These are phyloP conservation scores for Phytophthora capsici DNA, from an alignment of 352 stramenopile species.

Conservation along the genomic window DNA sequence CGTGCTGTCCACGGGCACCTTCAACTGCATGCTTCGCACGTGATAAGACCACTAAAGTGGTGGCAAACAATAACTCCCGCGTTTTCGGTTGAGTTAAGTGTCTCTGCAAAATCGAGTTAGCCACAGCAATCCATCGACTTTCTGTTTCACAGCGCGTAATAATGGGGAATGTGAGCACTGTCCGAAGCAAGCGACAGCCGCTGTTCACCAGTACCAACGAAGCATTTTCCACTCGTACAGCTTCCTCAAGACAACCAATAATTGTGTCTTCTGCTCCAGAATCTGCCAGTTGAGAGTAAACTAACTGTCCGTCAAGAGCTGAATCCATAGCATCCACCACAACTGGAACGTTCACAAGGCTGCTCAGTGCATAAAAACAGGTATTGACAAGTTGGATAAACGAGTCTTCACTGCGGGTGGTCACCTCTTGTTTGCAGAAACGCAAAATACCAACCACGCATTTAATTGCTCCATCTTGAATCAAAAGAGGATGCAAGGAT, in stretches of 20 bases:
- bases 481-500: constrained; percentile 8
- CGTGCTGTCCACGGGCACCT: constrained; percentile 8
- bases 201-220: constrained; percentile 9
- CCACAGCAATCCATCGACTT: constrained; percentile 31
- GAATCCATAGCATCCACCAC: constrained; percentile 1
- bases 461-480: constrained; percentile 17
- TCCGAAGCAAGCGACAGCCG: constrained; percentile 27
- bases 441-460: constrained; percentile 33
- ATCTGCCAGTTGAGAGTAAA: constrained; percentile 19
- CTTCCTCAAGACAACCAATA: constrained; percentile 30
- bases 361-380: constrained; percentile 38
- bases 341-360: constrained; percentile 21
- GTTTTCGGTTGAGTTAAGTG: constrained; percentile 11
- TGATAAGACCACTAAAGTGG: constrained; percentile 20
- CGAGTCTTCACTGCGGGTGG: constrained; percentile 15
- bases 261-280: constrained; percentile 27
- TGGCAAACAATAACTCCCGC: constrained; percentile 17
- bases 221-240: constrained; percentile 16
- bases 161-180: constrained; percentile 17
- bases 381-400: constrained; percentile 41
- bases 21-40: constrained; percentile 9
- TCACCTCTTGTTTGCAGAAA: constrained; percentile 33
- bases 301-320: neutral
- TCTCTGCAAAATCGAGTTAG: constrained; percentile 21
- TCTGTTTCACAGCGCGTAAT: constrained; percentile 11